phyloP scores from a whole-genome alignment of 495 filamentous ascomycete genomes.

The Amniculicola lignicola region DNA sequence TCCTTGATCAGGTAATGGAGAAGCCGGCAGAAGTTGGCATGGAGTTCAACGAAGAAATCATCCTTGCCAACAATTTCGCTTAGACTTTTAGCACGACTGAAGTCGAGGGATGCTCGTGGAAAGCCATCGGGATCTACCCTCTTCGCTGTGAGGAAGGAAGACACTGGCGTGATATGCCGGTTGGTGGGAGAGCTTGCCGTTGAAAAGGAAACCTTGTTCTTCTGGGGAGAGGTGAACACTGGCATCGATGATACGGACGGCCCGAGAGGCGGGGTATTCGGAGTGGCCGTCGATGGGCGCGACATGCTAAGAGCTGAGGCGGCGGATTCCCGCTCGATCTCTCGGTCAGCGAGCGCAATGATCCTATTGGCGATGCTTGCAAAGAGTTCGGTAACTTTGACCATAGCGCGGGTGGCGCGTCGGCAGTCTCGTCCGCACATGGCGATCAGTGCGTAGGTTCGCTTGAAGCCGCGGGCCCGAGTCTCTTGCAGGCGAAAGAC shows the following conservation, averaged over 20 bases:
- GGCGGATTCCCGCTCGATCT: constrained; percentile 28
- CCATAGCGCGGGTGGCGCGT: constrained; percentile 70
- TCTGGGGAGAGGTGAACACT: constrained; percentile 16
- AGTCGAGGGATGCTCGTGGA: constrained; percentile 42
- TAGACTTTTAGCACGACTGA: constrained; percentile 68
- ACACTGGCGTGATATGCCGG: constrained; percentile 54
- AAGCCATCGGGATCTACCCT: constrained; percentile 58
- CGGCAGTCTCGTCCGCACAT: constrained; percentile 68
- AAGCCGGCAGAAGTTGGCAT: constrained; percentile 59
- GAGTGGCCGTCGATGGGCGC: constrained; percentile 15
- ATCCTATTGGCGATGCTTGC: constrained; percentile 74
- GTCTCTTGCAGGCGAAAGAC: constrained; percentile 87
- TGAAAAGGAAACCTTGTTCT: constrained; percentile 16
- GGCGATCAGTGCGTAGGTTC: constrained; percentile 86
- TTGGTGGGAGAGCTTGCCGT: constrained; percentile 23
- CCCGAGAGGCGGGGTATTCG: constrained; percentile 23
- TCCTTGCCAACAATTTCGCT: constrained; percentile 83
- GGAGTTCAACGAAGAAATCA: constrained; percentile 84
- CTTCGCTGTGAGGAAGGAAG: constrained; percentile 62
- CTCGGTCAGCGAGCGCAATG: constrained; percentile 58
- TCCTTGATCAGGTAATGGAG: constrained; percentile 35
- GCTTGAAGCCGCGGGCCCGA: constrained; percentile 78
- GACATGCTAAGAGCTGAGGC: constrained; percentile 37
- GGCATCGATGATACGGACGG: constrained; percentile 29
- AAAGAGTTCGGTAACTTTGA: constrained; percentile 71